A percentile compares a stretch with the other conserved stretches of the same genome.
These are phyloP conservation scores for Nematocida sp. DNA, from an alignment of 371 early-diverging fungal species.

Conservation along the genomic window DNA sequence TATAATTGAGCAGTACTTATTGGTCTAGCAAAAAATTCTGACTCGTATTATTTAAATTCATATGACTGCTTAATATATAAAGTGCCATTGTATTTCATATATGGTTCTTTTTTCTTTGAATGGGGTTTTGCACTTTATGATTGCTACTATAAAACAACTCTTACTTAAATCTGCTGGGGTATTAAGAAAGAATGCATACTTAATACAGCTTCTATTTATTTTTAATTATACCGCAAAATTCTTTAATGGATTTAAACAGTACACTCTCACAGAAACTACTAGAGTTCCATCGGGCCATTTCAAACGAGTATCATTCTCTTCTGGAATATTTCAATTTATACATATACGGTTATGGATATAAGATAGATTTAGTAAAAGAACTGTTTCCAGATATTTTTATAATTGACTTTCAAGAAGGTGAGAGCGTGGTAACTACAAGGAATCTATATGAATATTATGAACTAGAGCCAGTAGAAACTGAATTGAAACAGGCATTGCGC, in stretches of 20 bases:
- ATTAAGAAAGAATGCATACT: not conserved
- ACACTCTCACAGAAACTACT: slow-evolving; percentile 31
- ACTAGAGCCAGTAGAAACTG: slow-evolving; percentile 34
- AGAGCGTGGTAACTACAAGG: slow-evolving; percentile 18
- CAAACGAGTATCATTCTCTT: slow-evolving; percentile 33
- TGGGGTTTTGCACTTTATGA: too few relatives aligned
- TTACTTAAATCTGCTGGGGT: too few relatives aligned
- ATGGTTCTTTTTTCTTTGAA: too few relatives aligned
- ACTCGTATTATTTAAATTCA: too few relatives aligned
- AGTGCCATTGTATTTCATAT: too few relatives aligned
- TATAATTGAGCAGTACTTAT: too few relatives aligned
- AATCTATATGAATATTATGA: slow-evolving; percentile 35
- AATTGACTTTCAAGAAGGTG: slow-evolving; percentile 32
- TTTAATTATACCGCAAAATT: slow-evolving; percentile 14
- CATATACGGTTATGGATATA: slow-evolving; percentile 46
- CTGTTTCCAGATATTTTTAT: slow-evolving; percentile 30
- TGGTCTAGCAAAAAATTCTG: too few relatives aligned
- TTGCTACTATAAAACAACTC: too few relatives aligned
- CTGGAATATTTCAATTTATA: slow-evolving; percentile 47
- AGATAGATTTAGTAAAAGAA: slow-evolving; percentile 41
- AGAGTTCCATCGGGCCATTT: slow-evolving; percentile 7
- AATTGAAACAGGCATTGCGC: slow-evolving; percentile 19
- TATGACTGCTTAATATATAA: too few relatives aligned
- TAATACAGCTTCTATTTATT: not conserved
- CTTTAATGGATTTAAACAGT: slow-evolving; percentile 43